Evolutionary conservation across 148 eudicot genomes (phyloP), one percentile per base, ranked within the genome.

Genomic region (Polygonum maritimum): DNA sequence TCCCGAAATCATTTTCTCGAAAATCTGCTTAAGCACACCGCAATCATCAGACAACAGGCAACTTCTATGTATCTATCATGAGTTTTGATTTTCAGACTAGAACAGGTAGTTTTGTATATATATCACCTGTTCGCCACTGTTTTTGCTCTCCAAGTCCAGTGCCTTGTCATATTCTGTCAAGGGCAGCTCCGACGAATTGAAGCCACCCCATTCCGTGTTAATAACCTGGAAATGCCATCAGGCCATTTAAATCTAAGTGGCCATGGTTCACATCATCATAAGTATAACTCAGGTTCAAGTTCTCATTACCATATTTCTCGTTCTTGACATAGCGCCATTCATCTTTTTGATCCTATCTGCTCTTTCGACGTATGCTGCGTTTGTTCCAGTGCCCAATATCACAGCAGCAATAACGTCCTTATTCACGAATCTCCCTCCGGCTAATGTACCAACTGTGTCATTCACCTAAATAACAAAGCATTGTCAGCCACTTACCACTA

Each of bases 161-260:
- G 75, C 83, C 35, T 69, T 76, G 75, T 93, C 98, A 81, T 86
- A 90, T 57, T 86, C 92, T 3, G 98, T 89, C 47, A 88, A 63
- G 58, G 96, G 98, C 81, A 92, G 90, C 82, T 85, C 77, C 39
- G 85, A 74, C 26, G 92, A 84, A 16, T 78, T 60, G 79, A 85
- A 93, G 78, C 86, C 89, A 62, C 98, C 98, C 96, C 98, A 93
- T 80, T 93, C 98, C 85, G 87, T 93, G 80, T 93, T 93, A 81
- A 93, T 89, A 73, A 88, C 96, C 98, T 93, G 69, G 21, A 71
- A n/a, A 21, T 22, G 26, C 33, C 33, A 58, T 58, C 67, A 58
- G 31, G 31, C 31, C 31, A 26, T 9, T 7, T 63, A 3, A 3
- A 65, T 35, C 35, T 35, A 44, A 44, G 47, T 10, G 47, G 9